These are phyloP conservation scores for Auricularia sp. DNA, from an alignment of 768 basidiomycete species.

Conservation along the genomic window DNA sequence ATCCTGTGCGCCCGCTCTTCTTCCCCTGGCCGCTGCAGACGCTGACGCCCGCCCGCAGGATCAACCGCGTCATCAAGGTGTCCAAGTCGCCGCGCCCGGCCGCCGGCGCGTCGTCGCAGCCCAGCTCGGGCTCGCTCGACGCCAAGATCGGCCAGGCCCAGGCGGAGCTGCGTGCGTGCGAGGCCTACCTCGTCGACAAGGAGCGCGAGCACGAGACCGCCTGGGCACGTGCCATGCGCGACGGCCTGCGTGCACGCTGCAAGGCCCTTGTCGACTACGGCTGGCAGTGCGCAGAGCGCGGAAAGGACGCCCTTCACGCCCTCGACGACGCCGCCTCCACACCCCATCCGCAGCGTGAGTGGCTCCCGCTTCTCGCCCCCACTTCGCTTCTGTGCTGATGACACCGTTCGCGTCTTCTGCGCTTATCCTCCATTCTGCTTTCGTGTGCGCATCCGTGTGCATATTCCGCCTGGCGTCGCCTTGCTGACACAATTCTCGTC, in stretches of 20 bases:
- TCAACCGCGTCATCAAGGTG: constrained; percentile 1
- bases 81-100: background rate
- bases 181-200: constrained; percentile 58
- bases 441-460: background rate
- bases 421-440: background rate
- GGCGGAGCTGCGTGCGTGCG: constrained; percentile 73
- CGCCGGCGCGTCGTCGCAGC: background rate
- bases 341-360: constrained; percentile 1
- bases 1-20: constrained; percentile 54
- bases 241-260: constrained; percentile 53
- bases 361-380: constrained; percentile 4
- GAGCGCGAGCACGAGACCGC: constrained; percentile 50
- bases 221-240: constrained; percentile 44
- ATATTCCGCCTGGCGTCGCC: background rate
- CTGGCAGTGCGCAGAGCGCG: constrained; percentile 56
- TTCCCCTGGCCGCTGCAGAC: constrained; percentile 34
- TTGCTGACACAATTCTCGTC: background rate
- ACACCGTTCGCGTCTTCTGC: constrained; percentile 2
- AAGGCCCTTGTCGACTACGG: constrained; percentile 61
- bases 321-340: constrained; percentile 19
- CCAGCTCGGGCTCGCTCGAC: background rate
- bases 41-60: constrained; percentile 12
- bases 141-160: constrained; percentile 37
- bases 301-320: constrained; percentile 47
- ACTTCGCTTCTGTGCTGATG: background rate